Evolutionary conservation across 495 filamentous ascomycete species (phyloP).

Genomic region (Penicillium diatomitis): DNA sequence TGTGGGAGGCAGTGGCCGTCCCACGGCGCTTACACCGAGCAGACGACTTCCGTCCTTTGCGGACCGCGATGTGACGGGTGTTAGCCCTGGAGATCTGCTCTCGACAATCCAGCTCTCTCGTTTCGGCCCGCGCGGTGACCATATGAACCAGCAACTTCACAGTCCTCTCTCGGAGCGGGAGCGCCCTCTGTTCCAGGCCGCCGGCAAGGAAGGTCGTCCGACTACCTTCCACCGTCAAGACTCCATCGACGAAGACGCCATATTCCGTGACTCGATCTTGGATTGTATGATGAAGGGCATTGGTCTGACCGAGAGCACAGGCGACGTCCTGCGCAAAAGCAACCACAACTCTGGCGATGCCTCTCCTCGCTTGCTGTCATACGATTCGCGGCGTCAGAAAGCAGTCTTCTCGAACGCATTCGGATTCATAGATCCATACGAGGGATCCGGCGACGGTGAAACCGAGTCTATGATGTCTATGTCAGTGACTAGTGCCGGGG

Average conservation of each 20-base stretch:
- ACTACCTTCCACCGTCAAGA: constrained; percentile 60
- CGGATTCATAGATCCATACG: constrained; percentile 87
- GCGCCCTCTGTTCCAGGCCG: constrained; percentile 44
- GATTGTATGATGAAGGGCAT: constrained; percentile 96
- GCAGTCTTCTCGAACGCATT: constrained; percentile 83
- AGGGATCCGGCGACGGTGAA: constrained; percentile 72
- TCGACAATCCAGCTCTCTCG: constrained; percentile 70
- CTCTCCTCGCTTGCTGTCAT: constrained; percentile 77
- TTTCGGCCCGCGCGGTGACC: constrained; percentile 34
- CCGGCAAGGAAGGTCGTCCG: constrained; percentile 18
- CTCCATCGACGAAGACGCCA: constrained; percentile 69
- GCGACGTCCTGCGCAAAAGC: constrained; percentile 50
- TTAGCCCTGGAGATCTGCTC: constrained; percentile 70
- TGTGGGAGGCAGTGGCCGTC: constrained; percentile 21
- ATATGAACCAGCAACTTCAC: constrained; percentile 20
- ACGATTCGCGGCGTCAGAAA: constrained; percentile 76
- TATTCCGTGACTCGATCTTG: constrained; percentile 83
- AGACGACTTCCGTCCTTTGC: constrained; percentile 6
- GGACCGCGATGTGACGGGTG: constrained; percentile 26
- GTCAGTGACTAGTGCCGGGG: constrained; percentile 47
- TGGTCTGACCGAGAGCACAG: constrained; percentile 58
- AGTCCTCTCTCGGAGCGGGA: constrained; percentile 54
- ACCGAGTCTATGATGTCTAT: constrained; percentile 73
- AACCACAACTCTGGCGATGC: constrained; percentile 62
- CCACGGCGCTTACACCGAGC: constrained; percentile 10